These are phyloP conservation scores for Sinapis alba DNA, from an alignment of 441 rosid species.

Conservation along the genomic window DNA sequence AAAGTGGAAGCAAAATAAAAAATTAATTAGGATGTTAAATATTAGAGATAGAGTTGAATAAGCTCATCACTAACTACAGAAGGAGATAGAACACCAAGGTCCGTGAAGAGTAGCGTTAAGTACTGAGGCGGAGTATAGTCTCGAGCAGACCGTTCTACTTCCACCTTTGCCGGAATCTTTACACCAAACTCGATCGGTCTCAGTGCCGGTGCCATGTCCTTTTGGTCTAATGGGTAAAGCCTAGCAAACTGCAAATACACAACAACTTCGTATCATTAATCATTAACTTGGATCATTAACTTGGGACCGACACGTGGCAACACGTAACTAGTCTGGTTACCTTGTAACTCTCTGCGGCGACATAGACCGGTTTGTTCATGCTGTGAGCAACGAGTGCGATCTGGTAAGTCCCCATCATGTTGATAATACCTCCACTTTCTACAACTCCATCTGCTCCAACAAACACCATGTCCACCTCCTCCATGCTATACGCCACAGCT, in stretches of 20 bases:
- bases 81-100: conserved; percentile 86
- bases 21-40: background rate
- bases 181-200: conserved; percentile 87
- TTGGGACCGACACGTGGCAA: no score
- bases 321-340: no score
- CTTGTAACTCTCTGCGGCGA: conserved; percentile 97
- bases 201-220: conserved; percentile 84
- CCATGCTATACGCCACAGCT: conserved; percentile 89
- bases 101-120: conserved; percentile 85
- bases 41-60: conserved; percentile 73
- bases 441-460: conserved; percentile 94
- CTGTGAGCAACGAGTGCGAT: conserved; percentile 89
- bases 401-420: conserved; percentile 98
- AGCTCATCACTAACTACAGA: conserved; percentile 93
- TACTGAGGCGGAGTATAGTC: conserved; percentile 94
- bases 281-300: background rate
- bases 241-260: conserved; percentile 72
- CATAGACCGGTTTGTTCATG: conserved; percentile 92
- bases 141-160: conserved; percentile 85
- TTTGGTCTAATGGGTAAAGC: conserved; percentile 87
- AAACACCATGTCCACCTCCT: conserved; percentile 88
- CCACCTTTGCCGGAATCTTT: conserved; percentile 80
- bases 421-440: conserved; percentile 92
- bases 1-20: background rate
- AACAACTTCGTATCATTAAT: background rate